Evolutionary conservation across 1,284 basidiomycete genomes (phyloP).

Genomic region (Somion occarium): DNA sequence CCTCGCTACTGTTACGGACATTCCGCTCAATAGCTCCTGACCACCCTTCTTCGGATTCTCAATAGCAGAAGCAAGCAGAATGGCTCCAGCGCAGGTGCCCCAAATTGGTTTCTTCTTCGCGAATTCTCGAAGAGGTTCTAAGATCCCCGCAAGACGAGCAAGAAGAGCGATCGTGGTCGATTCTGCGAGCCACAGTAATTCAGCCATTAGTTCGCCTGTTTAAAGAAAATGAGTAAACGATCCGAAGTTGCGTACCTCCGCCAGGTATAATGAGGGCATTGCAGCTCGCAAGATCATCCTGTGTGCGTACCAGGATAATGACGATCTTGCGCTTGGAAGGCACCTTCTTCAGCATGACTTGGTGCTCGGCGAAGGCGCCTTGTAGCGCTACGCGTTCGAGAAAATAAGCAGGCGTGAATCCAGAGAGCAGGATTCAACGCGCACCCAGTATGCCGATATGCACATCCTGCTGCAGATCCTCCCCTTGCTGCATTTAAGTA

Average conservation of each 20-base stretch:
- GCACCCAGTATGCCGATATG: slow-evolving; percentile 15
- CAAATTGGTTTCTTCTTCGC: slow-evolving; percentile 73
- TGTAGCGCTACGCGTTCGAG: slow-evolving; percentile 76
- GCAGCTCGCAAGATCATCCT: slow-evolving; percentile 72
- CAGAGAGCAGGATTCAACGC: no score
- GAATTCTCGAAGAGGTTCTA: slow-evolving; percentile 77
- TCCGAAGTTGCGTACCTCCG: slow-evolving; percentile 60
- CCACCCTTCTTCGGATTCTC: slow-evolving; percentile 84
- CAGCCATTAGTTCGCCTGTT: background rate
- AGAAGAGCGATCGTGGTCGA: slow-evolving; percentile 93
- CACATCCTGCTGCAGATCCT: slow-evolving; percentile 11
- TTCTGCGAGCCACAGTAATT: slow-evolving; percentile 51
- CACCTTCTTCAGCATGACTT: slow-evolving; percentile 61
- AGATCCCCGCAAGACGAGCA: slow-evolving; percentile 72
- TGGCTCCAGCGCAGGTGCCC: slow-evolving; percentile 98
- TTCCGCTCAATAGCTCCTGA: slow-evolving; percentile 82
- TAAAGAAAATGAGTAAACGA: background rate
- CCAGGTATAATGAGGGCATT: slow-evolving; percentile 91
- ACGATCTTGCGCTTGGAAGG: slow-evolving; percentile 39
- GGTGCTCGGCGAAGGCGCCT: slow-evolving; percentile 92
- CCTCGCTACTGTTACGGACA: slow-evolving; percentile 77
- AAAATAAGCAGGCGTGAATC: background rate
- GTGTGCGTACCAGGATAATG: slow-evolving; percentile 70
- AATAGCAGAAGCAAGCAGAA: slow-evolving; percentile 74
- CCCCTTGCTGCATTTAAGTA: slow-evolving; percentile 10